Percentiles rank a stretch among this genome's conserved stretches.
Evolutionary conservation across 2,329 filamentous ascomycete species (phyloP).

Genomic region (Juglanconis oblonga): DNA sequence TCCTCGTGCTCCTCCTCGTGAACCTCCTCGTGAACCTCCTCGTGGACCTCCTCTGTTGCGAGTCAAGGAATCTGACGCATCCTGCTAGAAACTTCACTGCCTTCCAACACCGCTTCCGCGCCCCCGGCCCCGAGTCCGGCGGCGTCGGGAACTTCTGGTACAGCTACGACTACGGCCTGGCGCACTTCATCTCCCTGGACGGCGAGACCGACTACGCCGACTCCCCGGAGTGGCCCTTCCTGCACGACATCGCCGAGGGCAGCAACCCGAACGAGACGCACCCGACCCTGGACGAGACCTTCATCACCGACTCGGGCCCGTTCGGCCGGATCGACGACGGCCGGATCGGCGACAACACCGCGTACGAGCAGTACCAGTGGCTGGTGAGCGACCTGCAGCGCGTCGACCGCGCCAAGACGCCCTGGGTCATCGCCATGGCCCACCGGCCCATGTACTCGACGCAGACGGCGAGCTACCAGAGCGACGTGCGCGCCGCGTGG

Average conservation of each 20-base stretch:
- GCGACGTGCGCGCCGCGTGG: slow-evolving; percentile 41
- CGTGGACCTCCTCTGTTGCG: background rate
- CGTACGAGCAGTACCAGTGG: slow-evolving; percentile 47
- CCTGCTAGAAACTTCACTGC: slow-evolving; percentile 44
- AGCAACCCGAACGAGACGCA: slow-evolving; percentile 34
- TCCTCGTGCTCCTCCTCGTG: too few species aligned
- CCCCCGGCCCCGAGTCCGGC: slow-evolving; percentile 44
- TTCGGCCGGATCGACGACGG: slow-evolving; percentile 41
- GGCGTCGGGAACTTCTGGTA: slow-evolving; percentile 54
- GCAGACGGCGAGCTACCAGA: slow-evolving; percentile 39
- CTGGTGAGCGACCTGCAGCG: slow-evolving; percentile 40
- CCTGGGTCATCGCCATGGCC: slow-evolving; percentile 47
- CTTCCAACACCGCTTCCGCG: slow-evolving; percentile 49
- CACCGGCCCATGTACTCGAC: slow-evolving; percentile 49
- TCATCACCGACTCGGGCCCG: slow-evolving; percentile 44
- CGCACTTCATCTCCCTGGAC: slow-evolving; percentile 46
- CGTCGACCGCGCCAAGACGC: slow-evolving; percentile 44
- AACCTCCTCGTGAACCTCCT: too few species aligned
- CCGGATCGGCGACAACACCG: slow-evolving; percentile 36
- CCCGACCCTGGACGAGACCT: slow-evolving; percentile 41
- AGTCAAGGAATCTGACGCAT: background rate
- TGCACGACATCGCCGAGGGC: slow-evolving; percentile 31
- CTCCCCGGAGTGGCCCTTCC: slow-evolving; percentile 43
- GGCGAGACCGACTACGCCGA: slow-evolving; percentile 49
- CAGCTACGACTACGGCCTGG: slow-evolving; percentile 52